Conservation (phyloP, 2,329 filamentous ascomycete genomes). For the Aspergillus sp. region DNA sequence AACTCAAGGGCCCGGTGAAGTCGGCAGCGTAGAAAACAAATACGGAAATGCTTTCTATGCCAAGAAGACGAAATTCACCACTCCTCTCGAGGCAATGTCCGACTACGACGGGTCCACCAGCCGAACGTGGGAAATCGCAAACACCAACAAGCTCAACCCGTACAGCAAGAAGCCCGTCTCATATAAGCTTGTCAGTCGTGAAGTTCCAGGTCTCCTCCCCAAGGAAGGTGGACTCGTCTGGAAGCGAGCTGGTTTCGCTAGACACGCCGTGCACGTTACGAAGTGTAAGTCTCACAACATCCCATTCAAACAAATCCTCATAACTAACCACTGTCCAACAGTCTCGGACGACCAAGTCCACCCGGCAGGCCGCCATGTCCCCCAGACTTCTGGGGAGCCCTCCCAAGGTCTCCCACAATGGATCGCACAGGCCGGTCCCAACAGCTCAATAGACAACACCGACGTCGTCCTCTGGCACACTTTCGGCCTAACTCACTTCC, state of each 20-base stretch:
- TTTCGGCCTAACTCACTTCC: conserved; percentile 88
- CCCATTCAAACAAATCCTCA: not conserved
- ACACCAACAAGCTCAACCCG: conserved; percentile 79
- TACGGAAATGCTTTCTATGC: conserved; percentile 91
- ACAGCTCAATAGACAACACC: conserved; percentile 70
- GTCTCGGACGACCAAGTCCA: conserved; percentile 80
- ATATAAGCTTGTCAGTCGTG: conserved; percentile 88
- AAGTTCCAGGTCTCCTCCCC: conserved; percentile 75
- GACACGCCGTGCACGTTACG: conserved; percentile 85
- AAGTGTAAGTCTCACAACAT: conserved; percentile 62
- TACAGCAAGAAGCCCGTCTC: conserved; percentile 80
- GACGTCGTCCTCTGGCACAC: conserved; percentile 93
- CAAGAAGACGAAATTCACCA: conserved; percentile 76
- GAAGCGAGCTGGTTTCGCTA: conserved; percentile 84
- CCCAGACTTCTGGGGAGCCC: conserved; percentile 80
- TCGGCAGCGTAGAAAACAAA: conserved; percentile 77
- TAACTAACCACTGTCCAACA: conserved; percentile 32
- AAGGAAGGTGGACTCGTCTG: conserved; percentile 80
- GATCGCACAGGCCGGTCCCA: conserved; percentile 66
- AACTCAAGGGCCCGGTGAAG: conserved; percentile 66
- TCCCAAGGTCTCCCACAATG: conserved; percentile 71
- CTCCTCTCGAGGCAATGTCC: conserved; percentile 65
- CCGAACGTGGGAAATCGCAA: conserved; percentile 87
- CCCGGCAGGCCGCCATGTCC: conserved; percentile 82
- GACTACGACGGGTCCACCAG: conserved; percentile 80